Conservation (phyloP, 192 early-diverging fungal species). For the Entomortierella chlamydospora region DNA sequence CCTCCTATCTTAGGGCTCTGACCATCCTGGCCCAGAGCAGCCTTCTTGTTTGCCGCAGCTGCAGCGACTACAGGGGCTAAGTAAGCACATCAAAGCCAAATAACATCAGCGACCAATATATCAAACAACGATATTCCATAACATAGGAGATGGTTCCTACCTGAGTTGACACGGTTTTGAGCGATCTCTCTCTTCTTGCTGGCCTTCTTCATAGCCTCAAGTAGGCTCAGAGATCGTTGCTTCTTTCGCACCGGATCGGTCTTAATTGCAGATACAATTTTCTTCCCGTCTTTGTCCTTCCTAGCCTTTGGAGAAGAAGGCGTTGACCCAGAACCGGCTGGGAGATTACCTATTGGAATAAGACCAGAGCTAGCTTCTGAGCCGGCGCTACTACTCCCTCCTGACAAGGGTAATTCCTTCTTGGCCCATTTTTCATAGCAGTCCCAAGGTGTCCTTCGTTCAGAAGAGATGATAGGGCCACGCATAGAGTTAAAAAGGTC, state of each 20-base stretch:
- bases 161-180: constrained; percentile 38
- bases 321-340: constrained; percentile 21
- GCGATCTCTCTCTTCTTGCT: constrained; percentile 68
- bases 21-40: constrained; percentile 51
- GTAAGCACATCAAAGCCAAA: background rate
- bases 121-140: constrained; percentile 17
- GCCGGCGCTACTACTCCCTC: background rate
- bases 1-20: constrained; percentile 47
- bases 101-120: background rate
- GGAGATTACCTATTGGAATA: constrained; percentile 37
- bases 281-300: constrained; percentile 54
- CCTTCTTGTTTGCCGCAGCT: constrained; percentile 53
- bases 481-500: constrained; percentile 68
- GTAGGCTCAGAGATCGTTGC: constrained; percentile 65
- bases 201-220: constrained; percentile 72
- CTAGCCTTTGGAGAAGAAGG: constrained; percentile 41
- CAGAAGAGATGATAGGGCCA: constrained; percentile 58
- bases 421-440: constrained; percentile 71
- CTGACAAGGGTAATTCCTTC: constrained; percentile 54
- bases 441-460: constrained; percentile 71
- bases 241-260: constrained; percentile 54
- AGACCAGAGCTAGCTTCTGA: constrained; percentile 23
- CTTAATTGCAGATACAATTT: constrained; percentile 49
- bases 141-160: constrained; percentile 7
- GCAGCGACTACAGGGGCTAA: constrained; percentile 50